A percentile compares a stretch with the other conserved stretches of the same genome.
phyloP scores from a whole-genome alignment of 441 rosid species.

The Gossypium davidsonii region DNA sequence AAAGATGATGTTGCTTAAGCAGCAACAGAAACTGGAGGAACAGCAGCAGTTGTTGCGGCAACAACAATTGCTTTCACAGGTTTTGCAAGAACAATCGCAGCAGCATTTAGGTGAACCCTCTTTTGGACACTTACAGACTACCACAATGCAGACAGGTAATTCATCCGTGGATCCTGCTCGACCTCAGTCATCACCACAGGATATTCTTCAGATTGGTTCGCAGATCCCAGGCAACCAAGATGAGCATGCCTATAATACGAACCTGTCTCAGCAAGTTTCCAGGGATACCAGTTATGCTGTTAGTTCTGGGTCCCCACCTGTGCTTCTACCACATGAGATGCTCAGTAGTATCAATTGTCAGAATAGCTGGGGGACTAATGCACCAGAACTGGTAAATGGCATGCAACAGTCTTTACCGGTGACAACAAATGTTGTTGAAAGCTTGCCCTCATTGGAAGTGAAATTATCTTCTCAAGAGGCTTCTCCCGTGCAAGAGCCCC shows the following conservation, averaged over 20 bases:
- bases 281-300: slow-evolving; percentile 34
- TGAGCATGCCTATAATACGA: slow-evolving; percentile 33
- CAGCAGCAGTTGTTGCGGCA: slow-evolving; percentile 80
- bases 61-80: slow-evolving; percentile 78
- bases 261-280: slow-evolving; percentile 35
- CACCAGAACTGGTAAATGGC: slow-evolving; percentile 33
- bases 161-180: slow-evolving; percentile 38
- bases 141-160: slow-evolving; percentile 37
- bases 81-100: slow-evolving; percentile 58
- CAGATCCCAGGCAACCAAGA: slow-evolving; percentile 49
- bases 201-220: slow-evolving; percentile 43
- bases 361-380: slow-evolving; percentile 31
- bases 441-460: slow-evolving; percentile 30
- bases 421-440: slow-evolving; percentile 24
- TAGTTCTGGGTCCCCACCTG: slow-evolving; percentile 33
- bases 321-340: slow-evolving; percentile 54
- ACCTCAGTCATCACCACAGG: slow-evolving; percentile 44
- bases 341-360: slow-evolving; percentile 36
- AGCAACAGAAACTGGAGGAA: slow-evolving; percentile 77
- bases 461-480: slow-evolving; percentile 24
- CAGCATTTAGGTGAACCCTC: slow-evolving; percentile 52
- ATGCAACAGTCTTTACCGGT: slow-evolving; percentile 30
- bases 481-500: slow-evolving; percentile 29
- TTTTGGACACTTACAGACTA: slow-evolving; percentile 44
- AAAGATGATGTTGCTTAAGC: slow-evolving; percentile 65